Evolutionary conservation across 139 green algal species (phyloP), one percentile per base, ranked within the genome.

Genomic region (Eudorina sp.): DNA sequence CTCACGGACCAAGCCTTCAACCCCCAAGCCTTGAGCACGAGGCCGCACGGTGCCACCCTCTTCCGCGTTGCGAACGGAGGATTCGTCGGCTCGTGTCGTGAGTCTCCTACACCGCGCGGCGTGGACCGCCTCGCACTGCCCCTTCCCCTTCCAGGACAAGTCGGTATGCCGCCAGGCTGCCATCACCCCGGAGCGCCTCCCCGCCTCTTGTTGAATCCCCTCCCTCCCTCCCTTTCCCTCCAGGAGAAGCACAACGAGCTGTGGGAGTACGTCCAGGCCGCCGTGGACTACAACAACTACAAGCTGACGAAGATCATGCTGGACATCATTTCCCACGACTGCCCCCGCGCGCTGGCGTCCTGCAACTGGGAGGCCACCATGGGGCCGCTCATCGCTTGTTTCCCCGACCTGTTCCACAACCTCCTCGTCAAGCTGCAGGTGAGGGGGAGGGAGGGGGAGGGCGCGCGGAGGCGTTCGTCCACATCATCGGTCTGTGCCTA

Each of bases 341-440:
- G 64, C 81, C 81, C 64, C 11, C 45, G 64, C 31, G 81, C 64
- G 34, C 60, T 87, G 62, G 45, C 64, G 2, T 31, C 7, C 25
- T 78, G 64, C 45, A 78, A 87, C 43, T 87, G 81, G 81, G 81
- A 78, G 45, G 31, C 31, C 31, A 78, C 81, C 46, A 78, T 78
- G 64, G 64, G 64, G n/a, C 46, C 81, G 27, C 81, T 87, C 46
- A 78, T 87, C 53, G 81, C 81, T n/a, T 87, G 62, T 19, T 78
- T 87, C 34, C 81, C 81, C 64, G 81, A 78, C 64, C 81, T 87
- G 4, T 87, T 87, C 81, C 81, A 87, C 45, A 29, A 14, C 8
- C 81, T 87, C 18, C 64, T 87, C 8, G 31, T 0, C 64, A 87
- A 68, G 81, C 81, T 87, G 60, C 81, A 87, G 81, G 81, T 87